These are phyloP conservation scores for Verticillium nubilum DNA, from an alignment of 2,329 filamentous ascomycete genomes.

Conservation along the genomic window DNA sequence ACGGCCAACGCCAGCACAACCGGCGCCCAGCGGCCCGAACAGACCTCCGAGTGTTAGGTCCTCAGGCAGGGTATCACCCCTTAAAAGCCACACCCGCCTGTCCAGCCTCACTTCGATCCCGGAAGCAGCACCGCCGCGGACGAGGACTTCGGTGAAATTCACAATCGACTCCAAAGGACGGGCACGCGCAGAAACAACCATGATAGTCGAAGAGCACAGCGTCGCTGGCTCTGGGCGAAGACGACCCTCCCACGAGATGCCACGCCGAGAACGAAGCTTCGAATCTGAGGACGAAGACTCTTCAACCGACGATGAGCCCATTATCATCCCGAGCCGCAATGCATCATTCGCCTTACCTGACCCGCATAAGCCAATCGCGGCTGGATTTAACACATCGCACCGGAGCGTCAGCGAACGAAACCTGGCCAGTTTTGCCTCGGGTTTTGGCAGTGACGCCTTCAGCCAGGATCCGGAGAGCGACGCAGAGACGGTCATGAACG, in stretches of 20 bases:
- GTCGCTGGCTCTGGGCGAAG: neutral
- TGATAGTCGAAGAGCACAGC: conserved; percentile 29
- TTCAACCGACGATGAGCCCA: conserved; percentile 59
- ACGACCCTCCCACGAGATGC: conserved; percentile 16
- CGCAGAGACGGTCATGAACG: conserved; percentile 51
- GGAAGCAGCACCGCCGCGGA: conserved; percentile 40
- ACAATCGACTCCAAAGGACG: conserved; percentile 58
- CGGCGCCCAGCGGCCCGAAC: conserved; percentile 17
- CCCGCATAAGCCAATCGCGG: conserved; percentile 40
- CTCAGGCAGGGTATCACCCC: conserved; percentile 44
- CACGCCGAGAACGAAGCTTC: conserved; percentile 27
- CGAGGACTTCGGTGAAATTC: conserved; percentile 54
- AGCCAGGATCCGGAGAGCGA: conserved; percentile 48
- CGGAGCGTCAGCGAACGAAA: conserved; percentile 46
- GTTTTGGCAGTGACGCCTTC: conserved; percentile 29
- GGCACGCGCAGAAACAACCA: conserved; percentile 48
- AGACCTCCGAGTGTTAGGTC: conserved; percentile 29
- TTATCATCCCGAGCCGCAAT: conserved; percentile 57
- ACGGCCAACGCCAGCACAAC: conserved; percentile 24
- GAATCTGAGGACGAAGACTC: conserved; percentile 41
- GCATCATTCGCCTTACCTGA: conserved; percentile 54
- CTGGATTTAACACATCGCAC: conserved; percentile 38
- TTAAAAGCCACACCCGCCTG: conserved; percentile 46
- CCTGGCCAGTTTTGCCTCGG: conserved; percentile 27
- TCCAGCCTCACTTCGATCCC: conserved; percentile 53